Evolutionary conservation across 1,139 yeast genomes (phyloP), one percentile per base, ranked within the genome.

Genomic region (Kodamaea sp.): DNA sequence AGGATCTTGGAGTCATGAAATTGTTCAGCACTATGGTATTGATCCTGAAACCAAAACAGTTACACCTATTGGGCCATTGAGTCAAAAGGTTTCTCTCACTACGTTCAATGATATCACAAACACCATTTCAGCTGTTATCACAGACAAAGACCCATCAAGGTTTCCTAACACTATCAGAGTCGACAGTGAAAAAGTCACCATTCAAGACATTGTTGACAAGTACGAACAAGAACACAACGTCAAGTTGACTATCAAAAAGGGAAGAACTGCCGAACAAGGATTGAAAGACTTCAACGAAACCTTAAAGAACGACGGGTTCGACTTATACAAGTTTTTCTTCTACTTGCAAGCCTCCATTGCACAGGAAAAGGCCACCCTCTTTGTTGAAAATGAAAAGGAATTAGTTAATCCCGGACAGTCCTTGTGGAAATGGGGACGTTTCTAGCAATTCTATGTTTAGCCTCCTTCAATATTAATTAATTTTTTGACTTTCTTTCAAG

Each of bases 391-490:
- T 42, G 73, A 76, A 29, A 67, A 69, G 36, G 83, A 79, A 46
- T 47, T 73, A 24, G 63, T 79, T 35, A 79, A 79, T 51, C 84
- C 84, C 1, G 66, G 65, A 14, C 74, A 74, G 53, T 53, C 61
- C 2, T 47, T 70, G 30, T 79, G 80, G 74, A 70, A 68, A 47
- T 78, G 83, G 83, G 62, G 53, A 14, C 61, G 56, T 35, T 64
- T 32, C 34, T 48, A 42, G 21, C 21, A n/a, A n/a, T n/a, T n/a
- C n/a, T n/a, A n/a, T n/a, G n/a, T n/a, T n/a, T n/a, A n/a, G n/a
- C n/a, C n/a, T n/a, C n/a, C n/a, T n/a, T n/a, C n/a, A n/a, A n/a
- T n/a, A n/a, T n/a, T n/a, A n/a, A n/a, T n/a, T n/a, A n/a, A n/a
- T n/a, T n/a, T n/a, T n/a, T n/a, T n/a, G n/a, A n/a, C n/a, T n/a